Evolutionary conservation across 371 early-diverging fungal genomes (phyloP), one percentile per base, ranked within the genome.

Genomic region (Zopfochytrium polystomum): DNA sequence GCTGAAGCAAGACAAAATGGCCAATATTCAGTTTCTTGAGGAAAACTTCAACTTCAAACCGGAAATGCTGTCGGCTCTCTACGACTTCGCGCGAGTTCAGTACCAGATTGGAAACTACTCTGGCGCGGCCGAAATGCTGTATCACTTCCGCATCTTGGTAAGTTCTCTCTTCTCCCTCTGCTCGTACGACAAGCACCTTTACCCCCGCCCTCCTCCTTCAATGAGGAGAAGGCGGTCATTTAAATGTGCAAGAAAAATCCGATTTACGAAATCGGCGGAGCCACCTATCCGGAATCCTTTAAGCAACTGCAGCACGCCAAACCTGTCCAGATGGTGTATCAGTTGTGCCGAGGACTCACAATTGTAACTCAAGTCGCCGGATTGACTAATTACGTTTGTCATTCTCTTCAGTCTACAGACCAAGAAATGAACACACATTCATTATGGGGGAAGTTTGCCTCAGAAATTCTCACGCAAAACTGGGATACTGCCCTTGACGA

Each of bases 371-470:
- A n/a, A n/a, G n/a, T n/a, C n/a, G n/a, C n/a, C n/a, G n/a, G n/a
- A n/a, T n/a, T n/a, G n/a, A 23, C 5, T 5, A 25, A 15, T 26
- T 33, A n/a, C 33, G 7, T 34, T 13, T 32, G 25, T 6, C 13
- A 15, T 30, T 45, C 23, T 26, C 48, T 15, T 26, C 47, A 75
- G 90, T 90, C 92, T 15, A 89, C 90, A 23, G 92, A 95, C 72
- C 67, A 80, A 51, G 89, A 90, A 62, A 80, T 81, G 34, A 86
- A 86, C 65, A 76, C 89, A 48, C 86, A 85, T 59, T 93, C 96
- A 33, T 77, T 90, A 63, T 96, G 96, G 96, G 96, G 96, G 58
- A 96, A 94, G 75, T 84, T 96, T 63, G 93, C 92, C 26, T 86
- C 91, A n/a, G 96, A 96, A 64, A 96, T 96, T 63, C 79, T 94